Evolutionary conservation across 129 eudicot genomes (phyloP).

Genomic region (Heracleum sosnowskyi): DNA sequence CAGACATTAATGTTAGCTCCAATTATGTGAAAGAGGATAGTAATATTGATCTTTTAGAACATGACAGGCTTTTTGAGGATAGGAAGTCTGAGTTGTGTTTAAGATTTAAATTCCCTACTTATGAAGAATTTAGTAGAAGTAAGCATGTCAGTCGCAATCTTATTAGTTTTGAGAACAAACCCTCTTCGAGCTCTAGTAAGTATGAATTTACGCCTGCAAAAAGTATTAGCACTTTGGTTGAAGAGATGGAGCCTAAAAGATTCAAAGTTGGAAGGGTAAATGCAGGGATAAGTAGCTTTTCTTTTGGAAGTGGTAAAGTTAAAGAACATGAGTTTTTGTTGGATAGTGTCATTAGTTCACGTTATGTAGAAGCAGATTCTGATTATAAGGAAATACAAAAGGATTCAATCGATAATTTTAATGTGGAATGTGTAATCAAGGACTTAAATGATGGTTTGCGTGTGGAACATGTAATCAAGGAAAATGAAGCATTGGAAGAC

Average conservation of each 20-base stretch:
- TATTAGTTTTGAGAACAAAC: conserved; percentile 11
- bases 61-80: background rate
- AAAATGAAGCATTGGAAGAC: conserved; percentile 10
- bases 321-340: background rate
- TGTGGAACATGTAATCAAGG: conserved; percentile 14
- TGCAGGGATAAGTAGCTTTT: conserved; percentile 10
- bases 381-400: conserved; percentile 10
- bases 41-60: background rate
- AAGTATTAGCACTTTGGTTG: background rate
- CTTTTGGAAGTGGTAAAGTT: background rate
- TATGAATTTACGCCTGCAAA: background rate
- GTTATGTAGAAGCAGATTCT: conserved; percentile 16
- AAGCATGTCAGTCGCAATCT: conserved; percentile 10
- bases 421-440: background rate
- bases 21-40: background rate
- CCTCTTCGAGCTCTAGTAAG: background rate
- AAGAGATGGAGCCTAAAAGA: conserved; percentile 5
- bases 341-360: conserved; percentile 13
- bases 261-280: conserved; percentile 14
- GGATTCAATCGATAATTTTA: conserved; percentile 2
- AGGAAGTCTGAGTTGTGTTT: background rate
- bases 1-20: background rate
- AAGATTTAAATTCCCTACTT: conserved; percentile 5
- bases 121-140: conserved; percentile 4
- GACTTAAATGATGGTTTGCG: conserved; percentile 6